Conservation (phyloP, 495 filamentous ascomycete genomes). For the Amphirosellinia nigrospora region DNA sequence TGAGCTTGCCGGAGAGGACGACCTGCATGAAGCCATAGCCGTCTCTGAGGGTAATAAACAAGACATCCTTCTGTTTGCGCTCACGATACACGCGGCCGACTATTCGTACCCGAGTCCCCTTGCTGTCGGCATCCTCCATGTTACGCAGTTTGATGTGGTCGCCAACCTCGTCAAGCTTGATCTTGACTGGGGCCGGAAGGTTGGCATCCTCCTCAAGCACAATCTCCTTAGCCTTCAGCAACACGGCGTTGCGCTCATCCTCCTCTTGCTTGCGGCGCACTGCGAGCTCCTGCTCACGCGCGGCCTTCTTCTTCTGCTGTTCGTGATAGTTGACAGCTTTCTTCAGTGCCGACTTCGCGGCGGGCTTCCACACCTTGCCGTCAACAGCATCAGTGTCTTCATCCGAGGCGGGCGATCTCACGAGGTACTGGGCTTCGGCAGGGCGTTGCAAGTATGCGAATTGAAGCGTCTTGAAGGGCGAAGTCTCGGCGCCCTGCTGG, state of each 20-base stretch:
- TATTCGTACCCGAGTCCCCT: conserved; percentile 81
- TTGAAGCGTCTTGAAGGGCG: conserved; percentile 79
- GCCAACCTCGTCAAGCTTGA: conserved; percentile 65
- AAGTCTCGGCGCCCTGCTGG: conserved; percentile 65
- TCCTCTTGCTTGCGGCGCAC: conserved; percentile 68
- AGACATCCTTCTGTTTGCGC: conserved; percentile 81
- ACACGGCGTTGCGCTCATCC: conserved; percentile 64
- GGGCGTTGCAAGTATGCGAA: conserved; percentile 75
- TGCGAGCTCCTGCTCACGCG: conserved; percentile 67
- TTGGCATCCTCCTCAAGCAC: conserved; percentile 78
- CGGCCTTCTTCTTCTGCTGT: conserved; percentile 74
- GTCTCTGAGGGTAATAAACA: conserved; percentile 87
- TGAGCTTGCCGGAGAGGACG: conserved; percentile 78
- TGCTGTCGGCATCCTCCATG: conserved; percentile 46
- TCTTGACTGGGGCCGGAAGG: conserved; percentile 79
- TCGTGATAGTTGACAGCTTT: conserved; percentile 75
- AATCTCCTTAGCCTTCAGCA: conserved; percentile 64
- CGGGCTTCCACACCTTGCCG: conserved; percentile 71
- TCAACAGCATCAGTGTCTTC: conserved; percentile 59
- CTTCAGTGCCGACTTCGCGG: conserved; percentile 79
- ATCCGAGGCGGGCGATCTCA: conserved; percentile 68
- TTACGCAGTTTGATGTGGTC: conserved; percentile 22
- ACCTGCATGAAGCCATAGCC: conserved; percentile 92
- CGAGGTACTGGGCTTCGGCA: conserved; percentile 67
- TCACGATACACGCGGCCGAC: conserved; percentile 86